These are phyloP conservation scores for Saccharum hybrid DNA, from an alignment of 202 grass and related monocot genomes.

Conservation along the genomic window DNA sequence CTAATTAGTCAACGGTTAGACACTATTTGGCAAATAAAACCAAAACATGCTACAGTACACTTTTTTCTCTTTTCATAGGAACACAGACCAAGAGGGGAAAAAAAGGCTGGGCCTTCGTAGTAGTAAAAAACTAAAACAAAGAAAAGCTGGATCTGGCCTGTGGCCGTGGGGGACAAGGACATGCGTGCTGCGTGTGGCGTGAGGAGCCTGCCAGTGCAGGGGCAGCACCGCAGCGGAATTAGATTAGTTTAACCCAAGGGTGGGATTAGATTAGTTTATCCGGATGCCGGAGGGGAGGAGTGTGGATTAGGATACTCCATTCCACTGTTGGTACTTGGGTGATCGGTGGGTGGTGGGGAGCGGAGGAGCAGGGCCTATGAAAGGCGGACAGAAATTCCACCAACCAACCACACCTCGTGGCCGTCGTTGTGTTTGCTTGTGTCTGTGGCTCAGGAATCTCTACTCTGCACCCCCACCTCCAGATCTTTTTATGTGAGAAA, in stretches of 20 bases:
- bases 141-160: too few species aligned
- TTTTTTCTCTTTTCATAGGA: too few species aligned
- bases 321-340: too few species aligned
- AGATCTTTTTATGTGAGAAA: background rate
- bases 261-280: constrained; percentile 37
- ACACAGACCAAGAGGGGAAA: too few species aligned
- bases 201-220: background rate
- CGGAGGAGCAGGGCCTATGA: constrained; percentile 38
- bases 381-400: constrained; percentile 49
- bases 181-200: constrained; percentile 29
- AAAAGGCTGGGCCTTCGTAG: too few species aligned
- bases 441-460: background rate
- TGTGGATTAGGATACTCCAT: background rate
- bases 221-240: too few species aligned
- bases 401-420: constrained; percentile 5
- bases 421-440: background rate
- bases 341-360: background rate
- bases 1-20: too few species aligned
- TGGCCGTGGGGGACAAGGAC: background rate
- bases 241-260: background rate
- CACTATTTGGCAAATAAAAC: too few species aligned
- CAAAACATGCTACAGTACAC: too few species aligned
- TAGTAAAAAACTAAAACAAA: too few species aligned
- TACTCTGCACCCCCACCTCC: background rate
- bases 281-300: background rate